These are phyloP conservation scores for Cordyceps fumosorosea DNA, from an alignment of 2,329 filamentous ascomycete genomes.

Conservation along the genomic window DNA sequence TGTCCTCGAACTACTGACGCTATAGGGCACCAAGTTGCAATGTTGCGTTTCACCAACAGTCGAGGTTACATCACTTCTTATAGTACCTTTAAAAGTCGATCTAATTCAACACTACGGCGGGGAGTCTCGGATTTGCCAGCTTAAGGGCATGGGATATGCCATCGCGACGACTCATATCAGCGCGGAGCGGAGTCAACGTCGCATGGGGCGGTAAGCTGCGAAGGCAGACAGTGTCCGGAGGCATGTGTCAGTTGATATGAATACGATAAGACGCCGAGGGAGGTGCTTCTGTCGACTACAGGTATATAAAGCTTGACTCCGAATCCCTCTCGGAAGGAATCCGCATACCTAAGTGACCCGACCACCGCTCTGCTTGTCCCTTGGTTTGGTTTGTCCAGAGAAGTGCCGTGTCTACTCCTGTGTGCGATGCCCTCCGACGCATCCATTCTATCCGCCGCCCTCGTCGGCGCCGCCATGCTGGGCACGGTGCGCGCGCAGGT, in stretches of 20 bases:
- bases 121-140: not conserved
- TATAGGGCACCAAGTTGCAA: not conserved
- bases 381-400: not conserved
- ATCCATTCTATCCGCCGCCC: not conserved
- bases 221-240: not conserved
- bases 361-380: not conserved
- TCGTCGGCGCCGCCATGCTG: not conserved
- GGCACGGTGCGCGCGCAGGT: constrained; percentile 11
- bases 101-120: not conserved
- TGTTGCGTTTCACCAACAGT: not conserved
- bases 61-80: not conserved
- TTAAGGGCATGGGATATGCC: not conserved
- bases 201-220: not conserved
- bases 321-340: not conserved
- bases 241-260: not conserved
- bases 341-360: not conserved
- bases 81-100: not conserved
- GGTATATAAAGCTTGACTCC: not conserved
- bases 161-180: not conserved
- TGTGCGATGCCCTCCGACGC: not conserved
- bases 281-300: not conserved
- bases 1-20: not conserved
- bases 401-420: not conserved
- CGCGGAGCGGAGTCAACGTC: not conserved
- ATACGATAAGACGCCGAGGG: not conserved